A percentile compares a stretch with the other conserved stretches of the same genome.
These are phyloP conservation scores for Phytophthora megakarya DNA, from an alignment of 352 stramenopile species.

Conservation along the genomic window DNA sequence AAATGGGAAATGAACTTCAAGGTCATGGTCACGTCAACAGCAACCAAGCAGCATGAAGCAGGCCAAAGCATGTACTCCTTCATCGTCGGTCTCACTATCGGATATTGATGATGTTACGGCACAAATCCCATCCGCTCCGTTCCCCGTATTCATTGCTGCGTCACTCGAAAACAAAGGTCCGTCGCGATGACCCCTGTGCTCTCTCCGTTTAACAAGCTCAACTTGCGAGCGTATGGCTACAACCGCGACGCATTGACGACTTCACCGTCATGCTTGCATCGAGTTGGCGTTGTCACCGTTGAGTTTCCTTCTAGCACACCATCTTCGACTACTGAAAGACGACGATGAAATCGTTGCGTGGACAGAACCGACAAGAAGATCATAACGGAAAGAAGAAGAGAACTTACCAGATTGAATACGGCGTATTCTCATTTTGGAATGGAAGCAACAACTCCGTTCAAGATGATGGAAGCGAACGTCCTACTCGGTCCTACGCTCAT, in stretches of 20 bases:
- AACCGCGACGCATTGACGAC: conserved; percentile 10
- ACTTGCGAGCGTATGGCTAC: background rate
- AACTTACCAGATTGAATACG: no score
- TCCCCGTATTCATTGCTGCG: conserved; percentile 17
- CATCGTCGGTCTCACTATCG: conserved; percentile 6
- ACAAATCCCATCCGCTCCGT: conserved; percentile 10
- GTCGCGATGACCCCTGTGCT: conserved; percentile 4
- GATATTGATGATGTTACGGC: conserved; percentile 26
- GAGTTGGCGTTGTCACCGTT: no score
- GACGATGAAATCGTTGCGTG: no score
- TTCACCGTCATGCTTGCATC: no score
- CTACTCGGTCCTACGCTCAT: conserved; percentile 12
- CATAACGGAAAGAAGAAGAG: no score
- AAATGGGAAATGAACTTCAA: conserved; percentile 22
- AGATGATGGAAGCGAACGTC: background rate
- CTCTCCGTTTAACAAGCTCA: conserved; percentile 13
- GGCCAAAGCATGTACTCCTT: conserved; percentile 2
- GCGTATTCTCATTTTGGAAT: no score
- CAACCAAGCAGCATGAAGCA: conserved; percentile 1
- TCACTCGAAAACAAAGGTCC: background rate
- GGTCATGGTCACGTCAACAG: conserved; percentile 1
- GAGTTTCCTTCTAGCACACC: no score
- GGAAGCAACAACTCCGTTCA: no score
- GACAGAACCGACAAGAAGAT: no score
- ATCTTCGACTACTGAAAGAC: no score